Percentiles rank a stretch among this genome's conserved stretches.
phyloP scores from a whole-genome alignment of 2,329 filamentous ascomycete genomes.

The Taxawa tesnikishii region DNA sequence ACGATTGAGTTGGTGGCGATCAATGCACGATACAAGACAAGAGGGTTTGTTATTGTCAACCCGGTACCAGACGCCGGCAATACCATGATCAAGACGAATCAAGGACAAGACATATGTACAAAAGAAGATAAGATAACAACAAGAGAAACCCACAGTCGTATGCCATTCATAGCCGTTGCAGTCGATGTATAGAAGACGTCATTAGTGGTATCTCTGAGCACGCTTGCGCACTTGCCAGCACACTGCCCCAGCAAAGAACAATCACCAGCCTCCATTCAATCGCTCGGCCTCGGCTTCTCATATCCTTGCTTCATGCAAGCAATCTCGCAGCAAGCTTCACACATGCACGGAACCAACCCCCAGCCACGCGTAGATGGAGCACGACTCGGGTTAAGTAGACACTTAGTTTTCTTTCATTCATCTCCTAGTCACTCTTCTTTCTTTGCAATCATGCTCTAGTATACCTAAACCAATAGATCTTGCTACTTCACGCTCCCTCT shows the following conservation, averaged over 20 bases:
- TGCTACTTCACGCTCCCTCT: background rate
- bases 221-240: too few species aligned
- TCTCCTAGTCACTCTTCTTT: background rate
- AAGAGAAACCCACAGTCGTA: too few species aligned
- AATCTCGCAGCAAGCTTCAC: too few species aligned
- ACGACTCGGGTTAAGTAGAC: background rate
- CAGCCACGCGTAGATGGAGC: too few species aligned
- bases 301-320: too few species aligned
- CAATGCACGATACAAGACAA: conserved; percentile 64
- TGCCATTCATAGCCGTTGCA: too few species aligned
- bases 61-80: conserved; percentile 14
- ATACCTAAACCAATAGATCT: background rate
- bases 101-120: background rate
- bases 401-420: background rate
- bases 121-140: background rate
- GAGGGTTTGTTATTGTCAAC: conserved; percentile 49
- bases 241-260: too few species aligned
- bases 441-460: background rate
- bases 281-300: too few species aligned
- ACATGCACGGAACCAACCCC: too few species aligned
- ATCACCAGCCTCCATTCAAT: too few species aligned
- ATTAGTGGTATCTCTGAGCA: too few species aligned
- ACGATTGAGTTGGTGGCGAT: conserved; percentile 53
- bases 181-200: too few species aligned
- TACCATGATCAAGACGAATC: conserved; percentile 6